phyloP scores from a whole-genome alignment of 257 asterid species.

The Scutellaria minor region DNA sequence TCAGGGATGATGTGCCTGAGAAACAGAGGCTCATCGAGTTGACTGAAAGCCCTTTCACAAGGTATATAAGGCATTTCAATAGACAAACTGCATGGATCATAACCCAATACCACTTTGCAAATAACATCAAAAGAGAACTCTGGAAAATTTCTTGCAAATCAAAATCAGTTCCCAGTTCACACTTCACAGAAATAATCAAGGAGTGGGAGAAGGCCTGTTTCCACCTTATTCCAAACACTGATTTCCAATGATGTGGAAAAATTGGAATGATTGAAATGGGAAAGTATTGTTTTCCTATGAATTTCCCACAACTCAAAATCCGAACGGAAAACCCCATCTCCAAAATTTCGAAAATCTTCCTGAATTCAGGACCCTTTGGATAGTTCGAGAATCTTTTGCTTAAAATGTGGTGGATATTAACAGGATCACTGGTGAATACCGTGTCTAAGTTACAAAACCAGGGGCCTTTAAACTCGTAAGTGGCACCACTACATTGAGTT shows the following conservation, averaged over 20 bases:
- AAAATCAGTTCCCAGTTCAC: neutral
- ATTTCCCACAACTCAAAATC: conserved; percentile 54
- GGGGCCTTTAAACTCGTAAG: conserved; percentile 34
- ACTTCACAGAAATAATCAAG: conserved; percentile 27
- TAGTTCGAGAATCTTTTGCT: conserved; percentile 30
- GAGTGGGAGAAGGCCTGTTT: conserved; percentile 12
- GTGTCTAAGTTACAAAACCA: conserved; percentile 42
- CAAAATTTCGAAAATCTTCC: conserved; percentile 49
- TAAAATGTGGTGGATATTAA: conserved; percentile 52
- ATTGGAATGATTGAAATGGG: conserved; percentile 25
- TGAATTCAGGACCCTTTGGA: conserved; percentile 50
- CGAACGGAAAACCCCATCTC: conserved; percentile 56
- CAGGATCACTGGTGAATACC: conserved; percentile 55
- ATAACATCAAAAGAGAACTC: conserved; percentile 41
- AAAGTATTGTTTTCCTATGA: conserved; percentile 41
- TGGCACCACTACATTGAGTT: conserved; percentile 39
- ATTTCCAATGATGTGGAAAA: conserved; percentile 31
- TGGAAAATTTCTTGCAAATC: conserved; percentile 56
- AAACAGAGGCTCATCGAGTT: conserved; percentile 36
- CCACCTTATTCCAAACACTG: conserved; percentile 42
- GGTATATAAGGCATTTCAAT: conserved; percentile 42
- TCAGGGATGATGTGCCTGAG: conserved; percentile 45
- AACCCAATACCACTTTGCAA: conserved; percentile 36
- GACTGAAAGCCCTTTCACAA: conserved; percentile 46
- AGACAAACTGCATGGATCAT: conserved; percentile 41